Evolutionary conservation across 2,329 filamentous ascomycete genomes (phyloP), one percentile per base, ranked within the genome.

Genomic region (Aspergillus pseudonomiae): DNA sequence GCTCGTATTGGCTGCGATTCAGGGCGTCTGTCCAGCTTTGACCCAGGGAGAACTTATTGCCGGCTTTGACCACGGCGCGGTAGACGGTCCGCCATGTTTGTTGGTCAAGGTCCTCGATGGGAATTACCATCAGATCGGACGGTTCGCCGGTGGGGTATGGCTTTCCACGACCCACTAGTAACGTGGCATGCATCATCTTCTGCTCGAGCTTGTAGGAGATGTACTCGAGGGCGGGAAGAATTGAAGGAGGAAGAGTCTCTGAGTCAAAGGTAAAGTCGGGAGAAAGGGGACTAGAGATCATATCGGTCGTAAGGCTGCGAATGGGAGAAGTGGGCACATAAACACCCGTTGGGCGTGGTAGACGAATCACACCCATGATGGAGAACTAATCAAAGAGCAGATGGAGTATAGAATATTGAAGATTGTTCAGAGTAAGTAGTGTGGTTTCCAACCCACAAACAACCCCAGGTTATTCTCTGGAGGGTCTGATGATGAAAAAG

Each of bases 261-360:
- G 77, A 73, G 60, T 78, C 77, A 48, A 77, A 77, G 57, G 71
- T 74, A 63, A 78, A 77, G 57, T 73, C 72, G 0, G 77, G 73
- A 26, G 77, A 77, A 4, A 80, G 71, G 6, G 79, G 78, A 12
- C 75, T 73, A 4, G 79, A 80, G 62, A 80, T 80, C 76, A 80
- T 80, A 26, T 78, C 74, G 57, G 69, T 70, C 21, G 77, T 79
- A 62, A 80, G 72, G 48, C 65, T 77, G 52, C 74, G 73, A 19
- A 68, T 68, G n/a, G 73, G 75, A 28, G 73, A 76, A 52, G 55
- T 73, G 24, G 76, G 74, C 56, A 77, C 71, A 60, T 77, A 77
- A 60, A 78, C 72, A 70, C 74, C 74, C 46, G 70, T 68, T 48
- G 75, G 75, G 54, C 76, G 75, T 65, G 74, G 72, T 9, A 78